A percentile compares a stretch with the other conserved stretches of the same genome.
Evolutionary conservation across 495 filamentous ascomycete species (phyloP).

Genomic region (Aspergillus funiculosus): DNA sequence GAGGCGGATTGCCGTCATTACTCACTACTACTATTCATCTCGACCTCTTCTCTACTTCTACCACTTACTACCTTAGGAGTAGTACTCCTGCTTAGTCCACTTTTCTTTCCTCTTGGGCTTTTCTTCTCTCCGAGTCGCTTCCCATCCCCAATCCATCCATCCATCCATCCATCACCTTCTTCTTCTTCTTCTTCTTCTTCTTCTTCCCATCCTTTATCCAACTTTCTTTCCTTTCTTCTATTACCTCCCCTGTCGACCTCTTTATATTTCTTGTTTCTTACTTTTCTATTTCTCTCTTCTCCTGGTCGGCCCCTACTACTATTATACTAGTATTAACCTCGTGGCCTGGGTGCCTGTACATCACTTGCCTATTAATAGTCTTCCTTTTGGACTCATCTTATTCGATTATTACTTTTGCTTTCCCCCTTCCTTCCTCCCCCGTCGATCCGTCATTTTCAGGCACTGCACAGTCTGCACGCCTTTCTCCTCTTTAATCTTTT

Average conservation of each 20-base stretch:
- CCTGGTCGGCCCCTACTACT: too few relatives aligned
- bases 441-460: constrained; percentile 12
- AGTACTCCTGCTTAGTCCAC: constrained; percentile 5
- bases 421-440: constrained; percentile 11
- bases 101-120: not conserved
- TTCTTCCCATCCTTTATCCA: constrained; percentile 1
- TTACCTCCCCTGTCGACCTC: constrained; percentile 2
- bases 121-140: not conserved
- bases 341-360: constrained; percentile 17
- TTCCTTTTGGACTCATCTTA: constrained; percentile 11
- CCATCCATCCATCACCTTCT: not conserved
- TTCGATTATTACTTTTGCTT: constrained; percentile 10
- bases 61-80: constrained; percentile 9
- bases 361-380: constrained; percentile 16
- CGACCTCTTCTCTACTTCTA: not conserved
- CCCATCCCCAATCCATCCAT: constrained; percentile 1
- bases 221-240: not conserved
- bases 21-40: not conserved
- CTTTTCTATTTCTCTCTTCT: constrained; percentile 1
- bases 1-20: constrained; percentile 17
- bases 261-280: not conserved
- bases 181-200: not conserved
- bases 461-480: not conserved
- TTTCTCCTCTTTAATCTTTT: constrained; percentile 1
- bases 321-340: constrained; percentile 12